phyloP scores from a whole-genome alignment of 1,284 basidiomycete genomes.

The Athelia psychrophila region DNA sequence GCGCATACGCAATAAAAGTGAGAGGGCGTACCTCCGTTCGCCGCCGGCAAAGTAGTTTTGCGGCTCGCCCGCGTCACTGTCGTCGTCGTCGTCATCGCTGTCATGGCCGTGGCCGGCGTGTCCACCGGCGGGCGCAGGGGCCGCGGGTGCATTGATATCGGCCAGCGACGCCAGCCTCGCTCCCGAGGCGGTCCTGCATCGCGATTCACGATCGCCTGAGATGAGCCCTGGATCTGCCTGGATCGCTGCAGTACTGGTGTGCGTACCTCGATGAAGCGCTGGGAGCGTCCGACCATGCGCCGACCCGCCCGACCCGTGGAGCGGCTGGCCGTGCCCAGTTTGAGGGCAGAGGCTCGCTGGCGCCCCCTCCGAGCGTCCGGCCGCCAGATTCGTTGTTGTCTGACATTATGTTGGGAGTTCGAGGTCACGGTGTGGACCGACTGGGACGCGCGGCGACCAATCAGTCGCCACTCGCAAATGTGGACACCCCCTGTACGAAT shows the following conservation, averaged over 20 bases:
- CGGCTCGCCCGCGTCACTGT: constrained; percentile 36
- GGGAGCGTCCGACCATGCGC: constrained; percentile 23
- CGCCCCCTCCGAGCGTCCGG: constrained; percentile 43
- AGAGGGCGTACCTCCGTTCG: constrained; percentile 68
- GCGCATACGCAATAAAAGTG: neutral
- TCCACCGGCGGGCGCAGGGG: neutral
- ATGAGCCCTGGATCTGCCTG: neutral
- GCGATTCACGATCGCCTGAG: neutral
- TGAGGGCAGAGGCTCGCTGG: constrained; percentile 40
- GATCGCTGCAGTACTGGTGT: neutral
- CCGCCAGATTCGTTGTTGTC: constrained; percentile 32
- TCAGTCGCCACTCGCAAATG: too few relatives aligned
- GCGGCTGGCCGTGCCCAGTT: constrained; percentile 42
- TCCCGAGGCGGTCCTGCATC: neutral
- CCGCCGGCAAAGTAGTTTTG: constrained; percentile 85
- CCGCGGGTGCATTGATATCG: constrained; percentile 7
- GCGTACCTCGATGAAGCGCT: constrained; percentile 11
- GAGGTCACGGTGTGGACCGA: too few relatives aligned
- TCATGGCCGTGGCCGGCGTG: constrained; percentile 36
- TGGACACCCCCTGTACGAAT: too few relatives aligned
- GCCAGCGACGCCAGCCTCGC: constrained; percentile 2
- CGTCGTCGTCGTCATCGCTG: constrained; percentile 46
- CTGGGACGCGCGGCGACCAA: too few relatives aligned
- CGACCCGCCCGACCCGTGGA: constrained; percentile 34
- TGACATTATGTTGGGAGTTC: constrained; percentile 32